A percentile compares a stretch with the other conserved stretches of the same genome.
These are phyloP conservation scores for Arctium minus DNA, from an alignment of 129 eudicot species.

Conservation along the genomic window DNA sequence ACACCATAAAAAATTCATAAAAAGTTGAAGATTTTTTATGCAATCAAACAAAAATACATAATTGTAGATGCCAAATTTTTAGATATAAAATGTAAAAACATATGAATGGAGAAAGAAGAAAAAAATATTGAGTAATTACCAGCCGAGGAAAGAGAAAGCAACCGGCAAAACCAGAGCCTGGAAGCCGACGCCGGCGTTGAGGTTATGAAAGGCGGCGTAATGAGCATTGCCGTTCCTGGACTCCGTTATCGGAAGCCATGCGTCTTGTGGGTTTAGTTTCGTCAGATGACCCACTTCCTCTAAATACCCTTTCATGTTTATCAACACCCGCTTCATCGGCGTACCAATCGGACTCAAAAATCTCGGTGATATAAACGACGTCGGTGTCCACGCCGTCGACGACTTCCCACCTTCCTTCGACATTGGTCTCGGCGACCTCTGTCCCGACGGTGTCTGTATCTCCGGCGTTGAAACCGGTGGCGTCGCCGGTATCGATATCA, in stretches of 20 bases:
- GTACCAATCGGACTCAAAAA: slow-evolving; percentile 94
- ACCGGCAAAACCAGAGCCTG: slow-evolving; percentile 80
- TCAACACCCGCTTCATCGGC: slow-evolving; percentile 81
- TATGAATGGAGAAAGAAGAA: too few relatives aligned
- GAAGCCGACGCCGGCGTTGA: slow-evolving; percentile 75
- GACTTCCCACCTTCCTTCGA: slow-evolving; percentile 52
- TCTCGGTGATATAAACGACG: slow-evolving; percentile 84
- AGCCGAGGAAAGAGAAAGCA: slow-evolving; percentile 71
- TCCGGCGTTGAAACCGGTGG: slow-evolving; percentile 79
- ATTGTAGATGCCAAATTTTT: background rate
- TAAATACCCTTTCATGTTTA: slow-evolving; percentile 78
- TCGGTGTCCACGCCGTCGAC: slow-evolving; percentile 70
- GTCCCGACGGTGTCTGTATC: slow-evolving; percentile 68
- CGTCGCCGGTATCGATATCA: slow-evolving; percentile 83
- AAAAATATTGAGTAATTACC: slow-evolving; percentile 30
- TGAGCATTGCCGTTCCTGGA: slow-evolving; percentile 74
- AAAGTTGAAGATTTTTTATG: too few relatives aligned
- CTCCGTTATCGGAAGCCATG: slow-evolving; percentile 89
- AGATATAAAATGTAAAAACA: background rate
- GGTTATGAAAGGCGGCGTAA: slow-evolving; percentile 80
- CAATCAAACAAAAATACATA: background rate
- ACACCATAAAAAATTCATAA: background rate
- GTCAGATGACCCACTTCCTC: slow-evolving; percentile 59
- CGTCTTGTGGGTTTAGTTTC: slow-evolving; percentile 70
- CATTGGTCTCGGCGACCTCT: slow-evolving; percentile 60